A percentile compares a stretch with the other conserved stretches of the same genome.
Conservation (phyloP, 164 flowering plant genomes). For the Dillenia suffruticosa region DNA sequence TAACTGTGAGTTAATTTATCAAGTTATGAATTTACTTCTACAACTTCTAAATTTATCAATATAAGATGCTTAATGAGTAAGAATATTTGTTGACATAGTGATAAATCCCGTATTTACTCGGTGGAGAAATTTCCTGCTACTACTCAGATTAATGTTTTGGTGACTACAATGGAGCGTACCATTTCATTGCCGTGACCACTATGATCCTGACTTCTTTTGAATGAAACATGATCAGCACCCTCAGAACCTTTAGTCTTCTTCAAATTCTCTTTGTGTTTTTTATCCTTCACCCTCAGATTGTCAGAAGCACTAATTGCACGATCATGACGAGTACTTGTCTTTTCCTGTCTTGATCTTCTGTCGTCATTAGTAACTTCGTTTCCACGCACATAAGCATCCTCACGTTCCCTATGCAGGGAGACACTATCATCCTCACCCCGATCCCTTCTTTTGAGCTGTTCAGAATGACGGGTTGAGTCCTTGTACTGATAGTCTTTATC, state of each 20-base stretch:
- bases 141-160: too few species aligned
- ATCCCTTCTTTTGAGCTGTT: slow-evolving; percentile 60
- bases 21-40: too few species aligned
- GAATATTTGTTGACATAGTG: too few species aligned
- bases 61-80: too few species aligned
- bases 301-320: slow-evolving; percentile 37
- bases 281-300: slow-evolving; percentile 48
- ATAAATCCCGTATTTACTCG: too few species aligned
- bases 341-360: slow-evolving; percentile 63
- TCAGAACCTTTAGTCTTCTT: slow-evolving; percentile 58
- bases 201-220: slow-evolving; percentile 54
- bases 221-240: slow-evolving; percentile 30
- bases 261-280: slow-evolving; percentile 40
- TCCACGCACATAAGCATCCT: slow-evolving; percentile 53
- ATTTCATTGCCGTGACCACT: slow-evolving; percentile 40
- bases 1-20: too few species aligned
- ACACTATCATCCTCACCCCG: slow-evolving; percentile 47
- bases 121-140: too few species aligned
- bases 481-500: slow-evolving; percentile 56
- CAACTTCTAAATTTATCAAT: too few species aligned
- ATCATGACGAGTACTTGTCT: slow-evolving; percentile 46
- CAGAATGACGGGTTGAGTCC: slow-evolving; percentile 51
- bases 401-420: slow-evolving; percentile 60
- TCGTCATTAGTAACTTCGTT: slow-evolving; percentile 45
- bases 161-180: slow-evolving; percentile 40